Conservation (phyloP, 108 stramenopile genomes). For the Conticribra weissflogii region DNA sequence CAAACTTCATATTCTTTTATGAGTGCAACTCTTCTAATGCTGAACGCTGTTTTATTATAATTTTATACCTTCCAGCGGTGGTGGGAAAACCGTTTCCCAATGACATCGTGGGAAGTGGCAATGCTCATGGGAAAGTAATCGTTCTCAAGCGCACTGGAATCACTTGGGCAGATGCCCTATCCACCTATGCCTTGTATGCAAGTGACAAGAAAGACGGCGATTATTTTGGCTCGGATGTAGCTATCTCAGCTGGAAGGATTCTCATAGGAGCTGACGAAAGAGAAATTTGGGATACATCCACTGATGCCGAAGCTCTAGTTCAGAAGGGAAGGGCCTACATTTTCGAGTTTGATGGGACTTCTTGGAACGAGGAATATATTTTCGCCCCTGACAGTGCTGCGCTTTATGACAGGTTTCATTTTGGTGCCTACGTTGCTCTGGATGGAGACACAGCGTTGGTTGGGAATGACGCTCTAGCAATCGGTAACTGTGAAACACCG, state of each 20-base stretch:
- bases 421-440: conserved; percentile 14
- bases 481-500: not conserved
- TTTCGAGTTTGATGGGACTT: not conserved
- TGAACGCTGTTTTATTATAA: not conserved
- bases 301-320: not conserved
- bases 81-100: not conserved
- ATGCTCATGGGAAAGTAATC: conserved; percentile 4
- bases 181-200: not conserved
- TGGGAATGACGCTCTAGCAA: conserved; percentile 1
- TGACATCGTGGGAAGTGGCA: conserved; percentile 1
- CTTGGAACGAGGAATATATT: not conserved
- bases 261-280: conserved; percentile 2
- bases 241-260: conserved; percentile 4
- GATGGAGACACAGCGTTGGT: conserved; percentile 12
- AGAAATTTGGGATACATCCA: not conserved
- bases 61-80: not conserved
- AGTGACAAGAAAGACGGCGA: conserved; percentile 9
- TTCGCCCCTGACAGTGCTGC: too few species aligned
- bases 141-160: not conserved
- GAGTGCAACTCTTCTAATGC: not conserved
- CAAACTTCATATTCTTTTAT: too few species aligned
- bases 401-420: too few species aligned
- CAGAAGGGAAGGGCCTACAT: conserved; percentile 14
- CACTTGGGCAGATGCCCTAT: not conserved
- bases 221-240: too few species aligned